These are phyloP conservation scores for Gynostemma pentaphyllum DNA, from an alignment of 306 rosid genomes.

Conservation along the genomic window DNA sequence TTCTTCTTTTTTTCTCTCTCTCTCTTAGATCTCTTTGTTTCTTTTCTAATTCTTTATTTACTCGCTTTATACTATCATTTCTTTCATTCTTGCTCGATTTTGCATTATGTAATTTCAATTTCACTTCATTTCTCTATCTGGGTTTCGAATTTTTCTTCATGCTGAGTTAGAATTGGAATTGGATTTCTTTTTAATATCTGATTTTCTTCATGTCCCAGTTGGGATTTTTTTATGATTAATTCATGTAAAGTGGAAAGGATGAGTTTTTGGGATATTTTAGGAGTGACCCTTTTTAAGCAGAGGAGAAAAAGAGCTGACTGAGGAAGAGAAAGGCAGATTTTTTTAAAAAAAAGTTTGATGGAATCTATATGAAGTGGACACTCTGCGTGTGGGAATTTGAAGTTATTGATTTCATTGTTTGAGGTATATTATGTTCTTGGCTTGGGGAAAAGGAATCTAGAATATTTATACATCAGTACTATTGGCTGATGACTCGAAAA, in stretches of 20 bases:
- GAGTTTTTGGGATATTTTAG: neutral
- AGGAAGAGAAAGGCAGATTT: constrained; percentile 1
- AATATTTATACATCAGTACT: neutral
- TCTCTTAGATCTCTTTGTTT: constrained; percentile 22
- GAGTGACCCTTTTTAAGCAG: neutral
- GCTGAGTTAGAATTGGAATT: neutral
- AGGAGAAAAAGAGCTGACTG: neutral
- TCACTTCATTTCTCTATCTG: neutral
- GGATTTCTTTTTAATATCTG: no score
- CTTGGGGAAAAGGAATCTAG: neutral
- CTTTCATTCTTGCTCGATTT: neutral
- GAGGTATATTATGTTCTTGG: neutral
- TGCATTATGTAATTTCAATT: constrained; percentile 2
- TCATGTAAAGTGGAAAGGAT: neutral
- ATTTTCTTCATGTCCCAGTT: neutral
- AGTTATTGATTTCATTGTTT: neutral
- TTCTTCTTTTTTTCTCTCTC: constrained; percentile 10
- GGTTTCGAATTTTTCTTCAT: neutral
- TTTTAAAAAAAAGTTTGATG: neutral
- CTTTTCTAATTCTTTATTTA: neutral
- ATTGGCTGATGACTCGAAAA: neutral
- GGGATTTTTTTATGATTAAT: neutral
- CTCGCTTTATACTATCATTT: neutral
- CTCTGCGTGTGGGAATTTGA: neutral
- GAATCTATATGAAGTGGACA: neutral